Evolutionary conservation across 768 basidiomycete species (phyloP), one percentile per base, ranked within the genome.

Genomic region (Dioszegia crocea): DNA sequence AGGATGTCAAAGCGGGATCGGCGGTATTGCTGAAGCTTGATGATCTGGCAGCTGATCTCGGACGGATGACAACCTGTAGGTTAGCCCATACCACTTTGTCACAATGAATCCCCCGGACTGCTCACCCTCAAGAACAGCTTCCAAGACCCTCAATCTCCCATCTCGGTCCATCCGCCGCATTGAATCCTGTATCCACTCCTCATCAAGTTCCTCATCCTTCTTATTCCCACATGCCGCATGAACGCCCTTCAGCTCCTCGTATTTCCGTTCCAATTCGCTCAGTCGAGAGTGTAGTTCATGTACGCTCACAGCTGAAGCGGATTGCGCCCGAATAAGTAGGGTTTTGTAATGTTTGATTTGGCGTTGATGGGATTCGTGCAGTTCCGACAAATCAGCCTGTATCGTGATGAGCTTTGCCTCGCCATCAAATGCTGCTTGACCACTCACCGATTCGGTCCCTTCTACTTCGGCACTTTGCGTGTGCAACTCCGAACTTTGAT

Each of bases 1-100:
- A 93, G 79, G 48, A 94, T 81, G 70, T 94, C 91, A 67, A 88
- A 88, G 5, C 88, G 87, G 12, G 87, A 87, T 65, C 82, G 84
- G 33, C 83, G 82, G 65, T 94, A 92, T 75, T 90, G 89, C 75
- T 91, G 84, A 17, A 94, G 82, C 2, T 89, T 83, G 0, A 87
- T 81, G 43, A 93, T 89, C 73, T 91, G 91, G 5, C 88, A 80
- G 11, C 83, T 84, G 30, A 92, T 88, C 66, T 92, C 91, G 30
- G 89, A 88, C 0, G 91, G 90, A 62, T 89, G 80, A 76, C 86
- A 84, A 11, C 87, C 88, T 88, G 26, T 6, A 17, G n/a, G 8
- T 39, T 21, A 39, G 30, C 24, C 19, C 2, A 9, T 2, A 16
- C 36, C 12, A n/a, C n/a, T n/a, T n/a, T 8, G 2, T 5, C 23